Evolutionary conservation across 371 early-diverging fungal species (phyloP), one percentile per base, ranked within the genome.

Genomic region (Rhizopus microsporus): DNA sequence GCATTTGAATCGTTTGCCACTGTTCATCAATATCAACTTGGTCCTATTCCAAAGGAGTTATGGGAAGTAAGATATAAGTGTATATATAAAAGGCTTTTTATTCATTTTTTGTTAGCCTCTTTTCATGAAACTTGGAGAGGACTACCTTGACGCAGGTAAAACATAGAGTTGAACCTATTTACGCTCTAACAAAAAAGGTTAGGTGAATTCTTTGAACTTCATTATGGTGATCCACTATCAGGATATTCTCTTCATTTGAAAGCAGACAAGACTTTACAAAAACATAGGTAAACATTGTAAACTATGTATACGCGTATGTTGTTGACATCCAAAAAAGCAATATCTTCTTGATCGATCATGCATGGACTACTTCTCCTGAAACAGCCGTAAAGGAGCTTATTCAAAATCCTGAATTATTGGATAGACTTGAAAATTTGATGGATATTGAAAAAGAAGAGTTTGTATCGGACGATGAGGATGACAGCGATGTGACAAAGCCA

Each of bases 351-450:
- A 70, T 87, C 7, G 88, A 88, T 54, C 88, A 88, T 59, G 87
- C 87, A 23, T 89, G 89, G 89, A 89, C 89, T 5, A 89, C 88
- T 16, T 75, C 79, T 5, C 75, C 83, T 0, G 85, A 83, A 39
- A 77, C 67, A 17, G 86, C 82, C 1, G 72, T 69, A 29, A 68
- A 80, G 38, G 81, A 88, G 52, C 72, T 89, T 8, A 51, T 61
- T 16, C 65, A 71, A n/a, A 77, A 78, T 12, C 80, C 75, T 0
- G 72, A 70, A 7, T 60, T 89, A 39, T 56, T 88, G 55, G 85
- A 85, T 16, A 85, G 88, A 46, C 71, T 87, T 57, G 86, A 83
- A 30, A 72, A 71, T 12, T 68, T 89, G 62, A 89, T 88, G 75
- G 77, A 82, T 34, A 79, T 86, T 16, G 77, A 74, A 46, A 72